Base-by-base conservation (phyloP, 208 protist genomes). In the Sergeia podlipaevii region DNA sequence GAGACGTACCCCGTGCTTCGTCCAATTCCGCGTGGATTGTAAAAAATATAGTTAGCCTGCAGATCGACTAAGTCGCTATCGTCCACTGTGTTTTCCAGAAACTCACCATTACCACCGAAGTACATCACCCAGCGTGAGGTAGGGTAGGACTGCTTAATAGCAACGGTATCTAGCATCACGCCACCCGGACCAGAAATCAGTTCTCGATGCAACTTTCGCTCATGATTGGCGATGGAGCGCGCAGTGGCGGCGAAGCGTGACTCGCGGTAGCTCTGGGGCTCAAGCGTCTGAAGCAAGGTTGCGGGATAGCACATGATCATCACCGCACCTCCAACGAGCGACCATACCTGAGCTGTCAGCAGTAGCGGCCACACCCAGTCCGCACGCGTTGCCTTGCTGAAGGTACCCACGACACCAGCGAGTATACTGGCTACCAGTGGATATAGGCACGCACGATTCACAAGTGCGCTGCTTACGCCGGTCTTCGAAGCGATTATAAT, bases 41-140 rank as follows among this genome's bases (percentile, higher is more conserved):
- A 83, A n/a, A 95, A 58, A 15, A 95, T 58, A n/a, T 69, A 61
- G 55, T 90, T 83, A 3, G 70, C 81, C n/a, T 67, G 21, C 3
- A 94, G 37, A 0, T 38, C 69, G 33, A 80, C 38, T 23, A 53
- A 28, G 29, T 53, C 50, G 10, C 77, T 54, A 3, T 80, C 70
- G 8, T 37, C 56, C 17, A 72, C 30, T 10, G 44, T 75, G 45
- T 74, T 63, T 55, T 95, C 80, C 44, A 90, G 56, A 20, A 91
- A 70, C 63, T 95, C 80, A 0, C 71, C 79, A 53, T 95, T 95
- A 20, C 87, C 87, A 13, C 84, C 81, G 49, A 84, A 66, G 66
- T 95, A 95, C 11, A 91, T 15, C 2, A 91, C 41, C 83, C 86
- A 93, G 2, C 68, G 63, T 26, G 56, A 28, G 4, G 77, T 80